A percentile compares a stretch with the other conserved stretches of the same genome.
These are phyloP conservation scores for Polytrichum commune DNA, from an alignment of 225 moss, liverwort and hornwort genomes.

Conservation along the genomic window DNA sequence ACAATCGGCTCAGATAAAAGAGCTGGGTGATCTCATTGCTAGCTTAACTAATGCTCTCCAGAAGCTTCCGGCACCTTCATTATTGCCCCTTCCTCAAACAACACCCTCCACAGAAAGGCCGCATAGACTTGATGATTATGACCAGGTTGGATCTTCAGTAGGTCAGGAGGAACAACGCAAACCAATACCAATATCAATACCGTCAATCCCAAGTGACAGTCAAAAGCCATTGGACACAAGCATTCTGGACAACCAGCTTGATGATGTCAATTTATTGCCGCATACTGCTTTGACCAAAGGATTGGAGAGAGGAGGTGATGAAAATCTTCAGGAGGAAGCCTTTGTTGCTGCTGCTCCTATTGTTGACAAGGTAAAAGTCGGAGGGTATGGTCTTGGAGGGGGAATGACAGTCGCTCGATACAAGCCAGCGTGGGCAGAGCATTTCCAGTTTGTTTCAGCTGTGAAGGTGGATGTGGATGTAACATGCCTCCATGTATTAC, in stretches of 20 bases:
- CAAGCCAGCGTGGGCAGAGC: constrained; percentile 87
- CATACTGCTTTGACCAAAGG: constrained; percentile 6
- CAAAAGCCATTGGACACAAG: neutral
- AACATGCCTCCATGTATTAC: constrained; percentile 77
- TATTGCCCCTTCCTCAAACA: constrained; percentile 2
- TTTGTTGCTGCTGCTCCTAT: constrained; percentile 7
- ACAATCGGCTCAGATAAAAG: constrained; percentile 40
- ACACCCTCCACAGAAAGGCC: neutral
- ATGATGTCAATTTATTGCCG: neutral
- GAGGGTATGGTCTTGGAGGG: constrained; percentile 34
- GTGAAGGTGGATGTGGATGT: constrained; percentile 86
- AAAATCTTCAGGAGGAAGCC: constrained; percentile 10
- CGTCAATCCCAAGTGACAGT: neutral
- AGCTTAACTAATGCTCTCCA: constrained; percentile 30
- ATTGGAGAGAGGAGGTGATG: neutral
- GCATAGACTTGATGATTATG: constrained; percentile 10
- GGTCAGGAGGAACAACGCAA: too few species aligned
- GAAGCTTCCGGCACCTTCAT: constrained; percentile 17
- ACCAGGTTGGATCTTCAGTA: neutral
- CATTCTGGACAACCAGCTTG: too few species aligned
- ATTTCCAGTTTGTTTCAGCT: constrained; percentile 89
- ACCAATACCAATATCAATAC: neutral
- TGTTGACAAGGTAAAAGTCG: constrained; percentile 12
- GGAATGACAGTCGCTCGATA: constrained; percentile 80
- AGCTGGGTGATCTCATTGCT: constrained; percentile 34